Evolutionary conservation across 768 basidiomycete genomes (phyloP).

Genomic region (Agrocybe chaxingu): DNA sequence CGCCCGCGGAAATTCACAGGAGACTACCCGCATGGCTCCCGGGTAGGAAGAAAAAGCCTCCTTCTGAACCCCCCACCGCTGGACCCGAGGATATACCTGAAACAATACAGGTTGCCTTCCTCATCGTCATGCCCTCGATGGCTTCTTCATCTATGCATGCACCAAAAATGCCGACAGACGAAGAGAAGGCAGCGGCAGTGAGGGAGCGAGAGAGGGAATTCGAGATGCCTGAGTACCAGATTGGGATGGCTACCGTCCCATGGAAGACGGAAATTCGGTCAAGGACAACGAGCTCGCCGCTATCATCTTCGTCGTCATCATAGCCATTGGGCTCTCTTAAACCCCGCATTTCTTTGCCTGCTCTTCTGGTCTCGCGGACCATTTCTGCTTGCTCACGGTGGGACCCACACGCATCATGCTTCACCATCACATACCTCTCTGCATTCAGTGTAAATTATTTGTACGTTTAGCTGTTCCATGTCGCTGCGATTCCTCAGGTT

Average conservation of each 20-base stretch:
- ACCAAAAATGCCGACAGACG: neutral
- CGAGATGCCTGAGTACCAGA: constrained; percentile 34
- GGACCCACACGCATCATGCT: too few species aligned
- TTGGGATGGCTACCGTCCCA: constrained; percentile 38
- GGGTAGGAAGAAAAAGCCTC: neutral
- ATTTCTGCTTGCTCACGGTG: neutral
- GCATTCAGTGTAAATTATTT: too few species aligned
- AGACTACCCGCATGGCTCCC: too few species aligned
- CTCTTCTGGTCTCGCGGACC: neutral
- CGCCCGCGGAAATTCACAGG: too few species aligned
- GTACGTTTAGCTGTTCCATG: too few species aligned
- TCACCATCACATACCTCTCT: too few species aligned
- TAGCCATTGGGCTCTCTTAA: neutral
- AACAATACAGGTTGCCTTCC: constrained; percentile 34
- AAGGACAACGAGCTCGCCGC: neutral
- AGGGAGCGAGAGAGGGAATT: neutral
- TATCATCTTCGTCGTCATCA: neutral
- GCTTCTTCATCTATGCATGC: neutral
- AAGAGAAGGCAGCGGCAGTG: neutral
- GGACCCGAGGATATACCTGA: constrained; percentile 7
- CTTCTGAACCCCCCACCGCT: neutral
- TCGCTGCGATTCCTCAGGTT: too few species aligned
- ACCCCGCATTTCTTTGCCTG: neutral
- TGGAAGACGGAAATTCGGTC: constrained; percentile 21
- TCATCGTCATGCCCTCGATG: constrained; percentile 45